Percentiles rank a stretch among this genome's conserved stretches.
Evolutionary conservation across 441 rosid genomes (phyloP).

Genomic region (Bocquillonia castaneifolia): DNA sequence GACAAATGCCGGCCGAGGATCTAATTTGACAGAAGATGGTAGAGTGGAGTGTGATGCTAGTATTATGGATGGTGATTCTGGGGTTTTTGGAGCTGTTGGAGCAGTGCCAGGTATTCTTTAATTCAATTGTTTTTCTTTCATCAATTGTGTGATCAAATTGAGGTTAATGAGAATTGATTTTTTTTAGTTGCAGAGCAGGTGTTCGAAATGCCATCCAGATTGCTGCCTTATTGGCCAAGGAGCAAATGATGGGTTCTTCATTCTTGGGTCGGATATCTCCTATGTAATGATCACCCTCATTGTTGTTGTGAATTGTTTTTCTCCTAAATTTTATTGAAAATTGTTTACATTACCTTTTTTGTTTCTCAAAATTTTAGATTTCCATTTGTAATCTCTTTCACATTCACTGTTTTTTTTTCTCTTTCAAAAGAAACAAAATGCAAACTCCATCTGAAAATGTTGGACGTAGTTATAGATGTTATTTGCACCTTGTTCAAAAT

Average conservation of each 20-base stretch:
- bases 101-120: conserved; percentile 70
- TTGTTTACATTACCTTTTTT: background rate
- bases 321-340: background rate
- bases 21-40: conserved; percentile 90
- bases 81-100: conserved; percentile 90
- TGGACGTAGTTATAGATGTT: too few species aligned
- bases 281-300: conserved; percentile 45
- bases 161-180: conserved; percentile 32
- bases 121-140: background rate
- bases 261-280: conserved; percentile 87
- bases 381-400: too few species aligned
- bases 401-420: too few species aligned
- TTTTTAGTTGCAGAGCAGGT: conserved; percentile 69
- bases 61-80: conserved; percentile 82
- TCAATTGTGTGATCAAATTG: conserved; percentile 4
- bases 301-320: background rate
- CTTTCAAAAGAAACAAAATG: too few species aligned
- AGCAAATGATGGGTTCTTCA: conserved; percentile 60
- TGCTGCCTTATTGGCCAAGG: conserved; percentile 70
- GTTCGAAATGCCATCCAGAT: conserved; percentile 77
- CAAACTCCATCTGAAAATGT: too few species aligned
- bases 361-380: background rate
- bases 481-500: too few species aligned
- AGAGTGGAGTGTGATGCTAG: conserved; percentile 86
- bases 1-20: conserved; percentile 92